Evolutionary conservation across 2,329 filamentous ascomycete genomes (phyloP).

Genomic region (Talaromyces sp.): DNA sequence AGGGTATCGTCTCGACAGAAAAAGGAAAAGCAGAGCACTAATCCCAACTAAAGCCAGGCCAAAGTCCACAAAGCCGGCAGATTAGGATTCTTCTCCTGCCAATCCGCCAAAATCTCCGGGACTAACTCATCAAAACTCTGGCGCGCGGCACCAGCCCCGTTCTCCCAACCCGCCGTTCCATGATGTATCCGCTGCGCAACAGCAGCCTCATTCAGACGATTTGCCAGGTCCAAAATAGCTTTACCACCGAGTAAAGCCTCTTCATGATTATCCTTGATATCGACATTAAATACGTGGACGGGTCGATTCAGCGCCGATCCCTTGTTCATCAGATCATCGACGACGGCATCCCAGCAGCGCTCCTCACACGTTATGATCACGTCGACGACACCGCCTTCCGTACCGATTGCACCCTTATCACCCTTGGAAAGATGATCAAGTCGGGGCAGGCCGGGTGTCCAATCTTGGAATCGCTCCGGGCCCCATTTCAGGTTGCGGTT

Average conservation of each 20-base stretch:
- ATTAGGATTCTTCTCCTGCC: constrained; percentile 94
- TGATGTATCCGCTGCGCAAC: constrained; percentile 71
- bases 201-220: constrained; percentile 79
- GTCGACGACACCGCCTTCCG: constrained; percentile 88
- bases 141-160: constrained; percentile 67
- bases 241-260: constrained; percentile 88
- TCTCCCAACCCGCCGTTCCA: constrained; percentile 69
- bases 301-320: constrained; percentile 86
- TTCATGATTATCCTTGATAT: constrained; percentile 98
- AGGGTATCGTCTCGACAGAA: background rate
- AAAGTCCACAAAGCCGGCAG: constrained; percentile 91
- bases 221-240: constrained; percentile 88
- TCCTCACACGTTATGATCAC: constrained; percentile 97
- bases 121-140: constrained; percentile 88
- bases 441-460: constrained; percentile 83
- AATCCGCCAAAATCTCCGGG: constrained; percentile 84
- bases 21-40: background rate
- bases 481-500: constrained; percentile 93
- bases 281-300: constrained; percentile 97
- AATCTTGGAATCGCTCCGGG: constrained; percentile 97
- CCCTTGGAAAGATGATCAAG: constrained; percentile 69
- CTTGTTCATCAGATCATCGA: constrained; percentile 87
- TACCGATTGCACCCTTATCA: constrained; percentile 76
- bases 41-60: constrained; percentile 74
- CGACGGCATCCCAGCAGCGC: constrained; percentile 94